phyloP scores from a whole-genome alignment of 2,329 filamentous ascomycete genomes.

The Colletotrichum sp. region DNA sequence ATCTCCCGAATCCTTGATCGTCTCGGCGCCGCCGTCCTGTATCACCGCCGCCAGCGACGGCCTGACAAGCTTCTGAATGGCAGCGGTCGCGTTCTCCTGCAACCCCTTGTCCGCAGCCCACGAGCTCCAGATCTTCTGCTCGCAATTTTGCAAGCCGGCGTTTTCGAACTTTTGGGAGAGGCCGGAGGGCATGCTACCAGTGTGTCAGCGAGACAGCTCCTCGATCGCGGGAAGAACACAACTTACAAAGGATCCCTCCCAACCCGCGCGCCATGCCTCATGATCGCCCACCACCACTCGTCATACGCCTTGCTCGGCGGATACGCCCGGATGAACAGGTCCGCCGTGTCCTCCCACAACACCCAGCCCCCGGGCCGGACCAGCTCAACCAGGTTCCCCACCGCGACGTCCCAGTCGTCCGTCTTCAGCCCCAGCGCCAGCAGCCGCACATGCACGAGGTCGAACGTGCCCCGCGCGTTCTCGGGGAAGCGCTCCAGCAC shows the following conservation, averaged over 20 bases:
- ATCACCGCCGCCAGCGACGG: background rate
- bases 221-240: no score
- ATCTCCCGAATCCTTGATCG: constrained; percentile 3
- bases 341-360: constrained; percentile 23
- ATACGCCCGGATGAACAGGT: background rate
- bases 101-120: constrained; percentile 6
- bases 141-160: background rate
- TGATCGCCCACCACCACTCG: constrained; percentile 10
- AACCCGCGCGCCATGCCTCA: background rate
- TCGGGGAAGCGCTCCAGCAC: constrained; percentile 18
- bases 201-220: background rate
- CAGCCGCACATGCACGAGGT: constrained; percentile 23
- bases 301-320: constrained; percentile 11
- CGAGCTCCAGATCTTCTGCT: constrained; percentile 1
- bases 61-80: background rate
- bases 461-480: constrained; percentile 15
- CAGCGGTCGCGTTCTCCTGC: background rate
- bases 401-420: constrained; percentile 18
- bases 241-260: constrained; percentile 4
- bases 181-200: background rate
- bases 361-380: constrained; percentile 22
- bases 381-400: constrained; percentile 17
- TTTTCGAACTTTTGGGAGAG: background rate
- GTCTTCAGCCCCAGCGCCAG: constrained; percentile 17
- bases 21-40: background rate